Conservation (phyloP, 2,329 filamentous ascomycete genomes). For the Colletotrichum melonis region DNA sequence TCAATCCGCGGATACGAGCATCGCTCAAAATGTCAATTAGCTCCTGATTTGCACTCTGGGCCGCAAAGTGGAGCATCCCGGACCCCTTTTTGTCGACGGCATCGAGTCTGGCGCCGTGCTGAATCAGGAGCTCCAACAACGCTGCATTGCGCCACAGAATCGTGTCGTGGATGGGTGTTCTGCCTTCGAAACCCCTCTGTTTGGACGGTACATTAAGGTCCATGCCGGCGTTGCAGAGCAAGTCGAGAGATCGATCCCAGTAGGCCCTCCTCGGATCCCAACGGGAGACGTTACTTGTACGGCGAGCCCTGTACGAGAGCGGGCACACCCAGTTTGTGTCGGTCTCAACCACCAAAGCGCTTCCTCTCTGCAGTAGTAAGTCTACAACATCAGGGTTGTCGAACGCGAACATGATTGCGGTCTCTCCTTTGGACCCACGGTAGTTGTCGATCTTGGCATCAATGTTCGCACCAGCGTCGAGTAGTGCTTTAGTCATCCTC, state of each 20-base stretch:
- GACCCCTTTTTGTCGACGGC: background rate
- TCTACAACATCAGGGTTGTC: conserved; percentile 8
- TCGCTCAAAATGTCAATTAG: conserved; percentile 6
- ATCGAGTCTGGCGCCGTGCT: conserved; percentile 1
- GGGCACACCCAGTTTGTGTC: conserved; percentile 3
- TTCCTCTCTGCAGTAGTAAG: background rate
- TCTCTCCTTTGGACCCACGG: background rate
- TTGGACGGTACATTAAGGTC: conserved; percentile 9
- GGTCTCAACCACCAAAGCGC: background rate
- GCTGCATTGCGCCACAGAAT: conserved; percentile 12
- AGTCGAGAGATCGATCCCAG: conserved; percentile 9
- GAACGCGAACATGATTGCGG: conserved; percentile 14
- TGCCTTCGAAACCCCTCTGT: background rate
- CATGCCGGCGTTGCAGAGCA: conserved; percentile 9
- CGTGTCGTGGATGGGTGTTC: conserved; percentile 12
- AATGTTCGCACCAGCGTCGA: background rate
- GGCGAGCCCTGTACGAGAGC: conserved; percentile 2
- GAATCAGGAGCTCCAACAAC: conserved; percentile 7
- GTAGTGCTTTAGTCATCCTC: conserved; percentile 2
- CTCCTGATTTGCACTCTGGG: conserved; percentile 1
- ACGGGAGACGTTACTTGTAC: conserved; percentile 4
- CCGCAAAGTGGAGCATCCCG: background rate
- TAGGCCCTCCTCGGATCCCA: background rate
- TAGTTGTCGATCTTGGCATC: background rate
- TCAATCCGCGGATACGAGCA: background rate